phyloP scores from a whole-genome alignment of 371 early-diverging fungal species.

The Fennellomyces sp. region DNA sequence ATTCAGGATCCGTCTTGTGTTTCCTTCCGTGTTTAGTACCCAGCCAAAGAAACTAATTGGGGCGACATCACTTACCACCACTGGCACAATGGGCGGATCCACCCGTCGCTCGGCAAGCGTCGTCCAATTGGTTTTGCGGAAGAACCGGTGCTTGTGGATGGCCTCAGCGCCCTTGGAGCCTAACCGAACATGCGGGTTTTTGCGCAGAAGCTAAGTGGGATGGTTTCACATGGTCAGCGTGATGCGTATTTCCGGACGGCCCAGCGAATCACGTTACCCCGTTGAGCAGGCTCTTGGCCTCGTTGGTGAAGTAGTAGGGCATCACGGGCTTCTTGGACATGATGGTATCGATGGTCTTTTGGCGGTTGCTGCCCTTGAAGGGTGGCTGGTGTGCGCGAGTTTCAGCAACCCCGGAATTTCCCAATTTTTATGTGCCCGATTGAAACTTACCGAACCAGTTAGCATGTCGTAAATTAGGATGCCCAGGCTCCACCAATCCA shows the following conservation, averaged over 20 bases:
- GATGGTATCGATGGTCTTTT: slow-evolving; percentile 80
- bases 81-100: slow-evolving; percentile 79
- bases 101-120: slow-evolving; percentile 60
- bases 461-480: slow-evolving; percentile 91
- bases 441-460: slow-evolving; percentile 62
- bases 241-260: too few relatives aligned
- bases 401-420: neutral
- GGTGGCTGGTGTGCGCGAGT: slow-evolving; percentile 71
- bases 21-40: neutral
- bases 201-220: slow-evolving; percentile 76
- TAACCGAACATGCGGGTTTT: slow-evolving; percentile 73
- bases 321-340: slow-evolving; percentile 73
- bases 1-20: slow-evolving; percentile 43
- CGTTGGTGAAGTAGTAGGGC: slow-evolving; percentile 71
- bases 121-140: slow-evolving; percentile 86
- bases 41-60: neutral
- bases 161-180: slow-evolving; percentile 76
- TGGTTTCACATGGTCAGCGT: too few relatives aligned
- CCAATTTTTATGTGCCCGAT: neutral
- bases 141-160: slow-evolving; percentile 88
- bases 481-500: slow-evolving; percentile 96
- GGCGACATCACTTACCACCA: slow-evolving; percentile 52
- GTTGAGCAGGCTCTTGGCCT: slow-evolving; percentile 63
- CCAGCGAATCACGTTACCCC: slow-evolving; percentile 41
- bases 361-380: slow-evolving; percentile 76